Evolutionary conservation across 2,329 filamentous ascomycete genomes (phyloP).

Genomic region (Lecanicillium sp.): DNA sequence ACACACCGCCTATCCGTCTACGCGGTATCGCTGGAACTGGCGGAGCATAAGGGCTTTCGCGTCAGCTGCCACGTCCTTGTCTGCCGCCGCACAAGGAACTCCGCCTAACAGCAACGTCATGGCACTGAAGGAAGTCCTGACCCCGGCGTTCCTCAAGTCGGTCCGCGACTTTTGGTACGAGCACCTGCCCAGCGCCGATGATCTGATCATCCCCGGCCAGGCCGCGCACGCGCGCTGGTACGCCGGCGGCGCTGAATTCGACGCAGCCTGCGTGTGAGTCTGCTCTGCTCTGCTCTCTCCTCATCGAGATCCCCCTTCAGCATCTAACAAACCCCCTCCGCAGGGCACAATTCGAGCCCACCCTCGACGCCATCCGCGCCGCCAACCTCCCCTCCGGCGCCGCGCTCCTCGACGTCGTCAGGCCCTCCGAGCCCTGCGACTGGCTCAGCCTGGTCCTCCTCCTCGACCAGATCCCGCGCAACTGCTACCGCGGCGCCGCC

Average conservation of each 20-base stretch:
- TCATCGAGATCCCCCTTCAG: neutral
- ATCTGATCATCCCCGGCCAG: constrained; percentile 21
- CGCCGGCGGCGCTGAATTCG: constrained; percentile 27
- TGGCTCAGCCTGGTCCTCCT: constrained; percentile 49
- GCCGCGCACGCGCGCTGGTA: constrained; percentile 30
- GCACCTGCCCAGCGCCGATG: constrained; percentile 24
- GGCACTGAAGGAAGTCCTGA: constrained; percentile 19
- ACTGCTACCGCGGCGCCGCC: constrained; percentile 49
- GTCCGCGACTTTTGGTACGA: constrained; percentile 35
- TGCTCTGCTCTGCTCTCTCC: neutral
- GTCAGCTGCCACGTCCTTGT: too few species aligned
- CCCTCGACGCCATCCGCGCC: constrained; percentile 28
- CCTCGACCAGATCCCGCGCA: constrained; percentile 58
- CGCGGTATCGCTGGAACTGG: too few species aligned
- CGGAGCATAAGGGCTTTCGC: too few species aligned
- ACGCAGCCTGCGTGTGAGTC: constrained; percentile 30
- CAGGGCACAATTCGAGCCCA: constrained; percentile 28
- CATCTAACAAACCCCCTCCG: neutral
- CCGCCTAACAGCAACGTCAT: neutral
- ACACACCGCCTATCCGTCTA: too few species aligned
- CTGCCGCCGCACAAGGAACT: too few species aligned
- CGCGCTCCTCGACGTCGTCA: constrained; percentile 24
- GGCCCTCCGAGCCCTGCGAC: constrained; percentile 25
- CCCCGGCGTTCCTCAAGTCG: constrained; percentile 23
- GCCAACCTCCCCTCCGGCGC: constrained; percentile 23